Evolutionary conservation across 148 eudicot genomes (phyloP).

Genomic region (Euryodendron excelsum): DNA sequence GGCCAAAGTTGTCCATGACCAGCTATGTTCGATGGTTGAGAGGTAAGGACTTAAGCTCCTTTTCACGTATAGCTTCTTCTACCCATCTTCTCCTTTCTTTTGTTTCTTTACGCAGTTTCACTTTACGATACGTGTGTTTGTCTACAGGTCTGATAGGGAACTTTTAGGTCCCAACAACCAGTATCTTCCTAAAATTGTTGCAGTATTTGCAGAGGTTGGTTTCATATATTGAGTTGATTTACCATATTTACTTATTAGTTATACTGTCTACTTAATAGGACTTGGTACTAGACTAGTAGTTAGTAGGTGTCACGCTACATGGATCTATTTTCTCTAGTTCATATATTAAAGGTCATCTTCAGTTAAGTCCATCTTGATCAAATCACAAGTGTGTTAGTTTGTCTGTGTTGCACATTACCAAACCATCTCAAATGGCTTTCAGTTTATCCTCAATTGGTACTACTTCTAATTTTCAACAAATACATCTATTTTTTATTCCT

Average conservation of each 20-base stretch:
- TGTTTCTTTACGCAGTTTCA: neutral
- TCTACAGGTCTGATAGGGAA: slow-evolving; percentile 80
- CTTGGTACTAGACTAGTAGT: neutral
- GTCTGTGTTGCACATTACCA: neutral
- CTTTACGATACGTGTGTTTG: neutral
- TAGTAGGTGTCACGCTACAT: neutral
- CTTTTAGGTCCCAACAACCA: slow-evolving; percentile 89
- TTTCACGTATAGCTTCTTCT: neutral
- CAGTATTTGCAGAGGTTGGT: slow-evolving; percentile 93
- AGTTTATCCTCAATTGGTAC: neutral
- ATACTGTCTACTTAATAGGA: neutral
- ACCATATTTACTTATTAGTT: neutral
- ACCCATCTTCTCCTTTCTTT: neutral
- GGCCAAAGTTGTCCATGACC: slow-evolving; percentile 92
- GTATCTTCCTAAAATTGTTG: slow-evolving; percentile 77
- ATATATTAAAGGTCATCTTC: neutral
- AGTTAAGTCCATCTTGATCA: neutral
- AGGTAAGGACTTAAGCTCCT: slow-evolving; percentile 36
- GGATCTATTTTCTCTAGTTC: slow-evolving; percentile 6
- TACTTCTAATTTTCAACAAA: neutral
- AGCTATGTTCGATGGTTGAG: slow-evolving; percentile 87
- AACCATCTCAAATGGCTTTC: neutral
- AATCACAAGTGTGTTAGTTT: neutral
- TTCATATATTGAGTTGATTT: slow-evolving; percentile 7
- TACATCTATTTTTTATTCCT: neutral